Percentiles rank a stretch among this genome's conserved stretches.
These are phyloP conservation scores for Phytophthora sansomeana DNA, from an alignment of 352 stramenopile genomes.

Conservation along the genomic window DNA sequence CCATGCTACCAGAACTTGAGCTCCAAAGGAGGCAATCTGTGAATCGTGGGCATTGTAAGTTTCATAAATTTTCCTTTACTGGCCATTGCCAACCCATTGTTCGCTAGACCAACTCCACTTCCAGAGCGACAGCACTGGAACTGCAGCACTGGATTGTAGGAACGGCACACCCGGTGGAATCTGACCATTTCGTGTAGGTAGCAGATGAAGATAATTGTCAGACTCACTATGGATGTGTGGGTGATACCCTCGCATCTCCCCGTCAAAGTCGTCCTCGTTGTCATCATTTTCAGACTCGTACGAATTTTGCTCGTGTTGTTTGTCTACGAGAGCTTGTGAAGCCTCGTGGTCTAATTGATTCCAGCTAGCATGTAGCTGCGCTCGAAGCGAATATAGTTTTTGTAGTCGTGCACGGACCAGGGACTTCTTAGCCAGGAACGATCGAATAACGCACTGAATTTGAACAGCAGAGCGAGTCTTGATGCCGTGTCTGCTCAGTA, in stretches of 20 bases:
- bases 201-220: conserved; percentile 27
- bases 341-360: neutral
- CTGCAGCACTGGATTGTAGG: conserved; percentile 23
- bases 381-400: conserved; percentile 20
- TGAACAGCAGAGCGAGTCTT: conserved; percentile 10
- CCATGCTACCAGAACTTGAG: too few species aligned
- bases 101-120: conserved; percentile 39
- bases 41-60: too few species aligned
- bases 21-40: too few species aligned
- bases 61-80: conserved; percentile 6
- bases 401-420: conserved; percentile 8
- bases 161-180: conserved; percentile 36
- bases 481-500: conserved; percentile 7
- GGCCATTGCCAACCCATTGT: conserved; percentile 22
- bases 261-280: conserved; percentile 20
- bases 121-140: conserved; percentile 34
- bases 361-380: conserved; percentile 23
- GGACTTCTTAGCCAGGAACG: conserved; percentile 17
- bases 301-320: neutral
- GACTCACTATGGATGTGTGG: neutral
- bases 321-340: neutral
- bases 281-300: conserved; percentile 7
- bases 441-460: conserved; percentile 28
- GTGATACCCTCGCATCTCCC: neutral
- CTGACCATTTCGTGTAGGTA: conserved; percentile 36